Evolutionary conservation across 176 grass and related monocot species (phyloP).

Genomic region (Phragmites australis): DNA sequence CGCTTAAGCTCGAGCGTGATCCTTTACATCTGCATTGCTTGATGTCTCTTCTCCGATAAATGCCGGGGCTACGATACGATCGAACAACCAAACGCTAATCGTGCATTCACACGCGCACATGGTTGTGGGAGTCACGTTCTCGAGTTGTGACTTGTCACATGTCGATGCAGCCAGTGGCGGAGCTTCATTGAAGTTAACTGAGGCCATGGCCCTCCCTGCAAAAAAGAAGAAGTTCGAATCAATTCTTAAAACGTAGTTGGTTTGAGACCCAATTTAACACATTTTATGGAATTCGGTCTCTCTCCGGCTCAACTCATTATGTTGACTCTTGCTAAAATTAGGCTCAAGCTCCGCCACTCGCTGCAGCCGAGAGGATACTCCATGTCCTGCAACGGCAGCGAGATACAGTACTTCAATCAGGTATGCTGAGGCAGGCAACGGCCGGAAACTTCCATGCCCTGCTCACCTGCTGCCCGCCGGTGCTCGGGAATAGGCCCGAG

Average conservation of each 20-base stretch:
- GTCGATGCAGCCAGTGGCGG: not conserved
- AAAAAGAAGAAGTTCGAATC: too few relatives aligned
- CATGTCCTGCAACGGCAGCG: conserved; percentile 27
- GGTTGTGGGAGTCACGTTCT: conserved; percentile 24
- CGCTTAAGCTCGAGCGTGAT: not conserved
- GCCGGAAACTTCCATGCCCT: conserved; percentile 48
- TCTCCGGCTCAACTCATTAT: too few relatives aligned
- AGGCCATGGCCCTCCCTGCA: too few relatives aligned
- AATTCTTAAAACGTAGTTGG: too few relatives aligned
- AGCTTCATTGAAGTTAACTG: too few relatives aligned
- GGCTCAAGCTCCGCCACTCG: too few relatives aligned
- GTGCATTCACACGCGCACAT: not conserved
- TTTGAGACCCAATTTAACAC: too few relatives aligned
- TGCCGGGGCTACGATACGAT: not conserved
- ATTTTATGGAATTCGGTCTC: too few relatives aligned
- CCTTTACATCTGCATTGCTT: not conserved
- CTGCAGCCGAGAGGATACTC: not conserved
- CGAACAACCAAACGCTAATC: not conserved
- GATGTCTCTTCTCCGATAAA: too few relatives aligned
- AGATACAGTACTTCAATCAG: conserved; percentile 2
- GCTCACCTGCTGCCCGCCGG: conserved; percentile 18
- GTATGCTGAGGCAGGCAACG: conserved; percentile 26
- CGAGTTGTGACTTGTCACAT: not conserved
- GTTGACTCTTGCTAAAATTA: too few relatives aligned
- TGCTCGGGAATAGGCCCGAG: not conserved